A percentile compares a stretch with the other conserved stretches of the same genome.
These are phyloP conservation scores for Berberis thunbergii DNA, from an alignment of 164 flowering plant genomes.

Conservation along the genomic window DNA sequence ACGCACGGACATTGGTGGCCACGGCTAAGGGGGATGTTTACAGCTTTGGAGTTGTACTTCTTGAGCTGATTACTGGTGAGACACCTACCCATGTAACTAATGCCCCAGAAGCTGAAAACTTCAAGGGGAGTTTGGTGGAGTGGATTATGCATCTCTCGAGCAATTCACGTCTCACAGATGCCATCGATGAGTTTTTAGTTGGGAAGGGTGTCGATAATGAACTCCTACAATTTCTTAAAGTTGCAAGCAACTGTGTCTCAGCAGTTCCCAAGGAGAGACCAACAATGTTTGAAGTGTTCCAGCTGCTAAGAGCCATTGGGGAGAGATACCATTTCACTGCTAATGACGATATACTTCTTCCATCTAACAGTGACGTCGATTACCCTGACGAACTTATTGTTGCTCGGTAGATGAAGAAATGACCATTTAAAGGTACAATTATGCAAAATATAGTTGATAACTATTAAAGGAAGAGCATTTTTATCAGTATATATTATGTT, in stretches of 20 bases:
- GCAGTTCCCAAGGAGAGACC: slow-evolving; percentile 10
- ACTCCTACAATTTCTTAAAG: slow-evolving; percentile 8
- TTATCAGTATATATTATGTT: background rate
- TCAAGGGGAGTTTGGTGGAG: slow-evolving; percentile 11
- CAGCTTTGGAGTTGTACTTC: slow-evolving; percentile 16
- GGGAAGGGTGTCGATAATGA: slow-evolving; percentile 4
- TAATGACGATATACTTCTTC: slow-evolving; percentile 5
- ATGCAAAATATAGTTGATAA: background rate
- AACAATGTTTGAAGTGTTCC: slow-evolving; percentile 11
- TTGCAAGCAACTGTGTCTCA: slow-evolving; percentile 7
- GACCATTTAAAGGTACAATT: slow-evolving; percentile 1
- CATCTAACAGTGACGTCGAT: background rate
- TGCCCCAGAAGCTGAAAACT: slow-evolving; percentile 2
- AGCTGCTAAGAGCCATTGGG: slow-evolving; percentile 8
- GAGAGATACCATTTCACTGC: slow-evolving; percentile 8
- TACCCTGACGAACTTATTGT: slow-evolving; percentile 9
- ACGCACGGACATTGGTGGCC: slow-evolving; percentile 1
- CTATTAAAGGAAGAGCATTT: background rate
- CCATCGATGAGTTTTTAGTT: slow-evolving; percentile 5
- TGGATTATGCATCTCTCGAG: slow-evolving; percentile 9
- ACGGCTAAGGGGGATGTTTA: slow-evolving; percentile 14
- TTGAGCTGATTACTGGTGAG: slow-evolving; percentile 14
- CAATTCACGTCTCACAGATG: slow-evolving; percentile 2
- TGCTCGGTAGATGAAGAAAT: slow-evolving; percentile 3
- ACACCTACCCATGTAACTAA: slow-evolving; percentile 5